Conservation (phyloP, 495 filamentous ascomycete species). For the Penicillium pancosmium region DNA sequence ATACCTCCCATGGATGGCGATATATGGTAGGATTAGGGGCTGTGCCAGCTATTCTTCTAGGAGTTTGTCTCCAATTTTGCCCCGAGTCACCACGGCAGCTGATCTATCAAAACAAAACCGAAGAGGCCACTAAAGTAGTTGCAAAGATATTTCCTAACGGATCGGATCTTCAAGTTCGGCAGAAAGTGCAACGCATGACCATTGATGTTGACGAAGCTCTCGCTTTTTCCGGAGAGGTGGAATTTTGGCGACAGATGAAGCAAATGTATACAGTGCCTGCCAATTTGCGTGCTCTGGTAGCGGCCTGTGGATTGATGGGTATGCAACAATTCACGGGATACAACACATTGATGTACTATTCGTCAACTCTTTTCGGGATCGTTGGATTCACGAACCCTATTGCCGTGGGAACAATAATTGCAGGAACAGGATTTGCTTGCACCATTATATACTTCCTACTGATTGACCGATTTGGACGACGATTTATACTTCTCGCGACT, state of each 20-base stretch:
- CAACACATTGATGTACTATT: constrained; percentile 53
- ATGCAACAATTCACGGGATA: constrained; percentile 47
- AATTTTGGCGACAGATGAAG: constrained; percentile 41
- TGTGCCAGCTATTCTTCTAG: constrained; percentile 47
- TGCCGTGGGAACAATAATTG: constrained; percentile 50
- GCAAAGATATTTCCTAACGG: constrained; percentile 39
- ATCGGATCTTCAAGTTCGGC: constrained; percentile 35
- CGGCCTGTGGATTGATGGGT: constrained; percentile 23
- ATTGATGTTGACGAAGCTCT: constrained; percentile 37
- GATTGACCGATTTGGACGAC: constrained; percentile 48
- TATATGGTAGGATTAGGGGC: constrained; percentile 52
- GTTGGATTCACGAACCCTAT: constrained; percentile 53
- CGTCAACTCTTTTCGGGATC: constrained; percentile 50
- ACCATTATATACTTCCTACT: constrained; percentile 48
- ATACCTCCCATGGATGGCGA: constrained; percentile 49
- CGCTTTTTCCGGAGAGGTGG: constrained; percentile 16
- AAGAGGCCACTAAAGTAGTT: constrained; percentile 39
- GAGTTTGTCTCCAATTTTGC: constrained; percentile 43
- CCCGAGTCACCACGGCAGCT: constrained; percentile 56
- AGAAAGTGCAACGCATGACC: constrained; percentile 41
- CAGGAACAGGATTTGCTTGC: constrained; percentile 54
- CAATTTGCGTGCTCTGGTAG: constrained; percentile 6
- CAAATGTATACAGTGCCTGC: constrained; percentile 50
- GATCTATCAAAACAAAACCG: constrained; percentile 41
- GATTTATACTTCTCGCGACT: constrained; percentile 46